Evolutionary conservation across 2,329 filamentous ascomycete species (phyloP).

Genomic region (Xylariaceae sp.): DNA sequence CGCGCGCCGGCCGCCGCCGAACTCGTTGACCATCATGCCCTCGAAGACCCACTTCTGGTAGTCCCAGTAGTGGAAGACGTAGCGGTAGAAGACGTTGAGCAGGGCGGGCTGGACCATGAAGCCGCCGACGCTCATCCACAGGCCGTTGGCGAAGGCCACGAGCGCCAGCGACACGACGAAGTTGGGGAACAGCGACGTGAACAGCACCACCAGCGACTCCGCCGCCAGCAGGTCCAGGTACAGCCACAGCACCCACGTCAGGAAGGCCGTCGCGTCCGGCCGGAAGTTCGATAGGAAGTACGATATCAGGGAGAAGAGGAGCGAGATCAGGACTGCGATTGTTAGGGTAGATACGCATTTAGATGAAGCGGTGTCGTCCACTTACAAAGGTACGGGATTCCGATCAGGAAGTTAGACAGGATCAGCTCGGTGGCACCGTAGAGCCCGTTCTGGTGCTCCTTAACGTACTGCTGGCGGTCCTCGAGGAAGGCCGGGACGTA

Average conservation of each 20-base stretch:
- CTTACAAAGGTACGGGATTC: slow-evolving; percentile 74
- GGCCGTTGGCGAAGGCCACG: slow-evolving; percentile 81
- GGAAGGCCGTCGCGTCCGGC: slow-evolving; percentile 67
- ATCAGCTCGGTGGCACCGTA: slow-evolving; percentile 76
- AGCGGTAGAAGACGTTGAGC: slow-evolving; percentile 83
- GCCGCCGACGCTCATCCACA: slow-evolving; percentile 87
- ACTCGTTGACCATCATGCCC: slow-evolving; percentile 94
- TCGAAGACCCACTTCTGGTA: slow-evolving; percentile 87
- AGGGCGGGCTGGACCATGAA: slow-evolving; percentile 75
- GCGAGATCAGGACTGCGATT: slow-evolving; percentile 64
- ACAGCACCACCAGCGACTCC: slow-evolving; percentile 78
- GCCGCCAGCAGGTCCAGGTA: slow-evolving; percentile 83
- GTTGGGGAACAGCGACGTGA: slow-evolving; percentile 72
- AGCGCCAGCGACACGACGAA: slow-evolving; percentile 81
- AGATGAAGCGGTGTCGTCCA: background rate
- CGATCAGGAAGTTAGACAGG: slow-evolving; percentile 79
- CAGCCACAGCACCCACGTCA: slow-evolving; percentile 80
- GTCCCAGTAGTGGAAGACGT: slow-evolving; percentile 87
- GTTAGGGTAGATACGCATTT: slow-evolving; percentile 1
- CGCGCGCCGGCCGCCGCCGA: slow-evolving; percentile 54
- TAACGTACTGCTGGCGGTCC: slow-evolving; percentile 71
- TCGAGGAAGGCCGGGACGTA: slow-evolving; percentile 86
- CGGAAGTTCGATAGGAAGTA: slow-evolving; percentile 84
- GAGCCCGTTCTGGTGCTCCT: slow-evolving; percentile 80
- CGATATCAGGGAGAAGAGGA: slow-evolving; percentile 73